A percentile compares a stretch with the other conserved stretches of the same genome.
Evolutionary conservation across 495 filamentous ascomycete genomes (phyloP).

Genomic region (Amniculicola lignicola): DNA sequence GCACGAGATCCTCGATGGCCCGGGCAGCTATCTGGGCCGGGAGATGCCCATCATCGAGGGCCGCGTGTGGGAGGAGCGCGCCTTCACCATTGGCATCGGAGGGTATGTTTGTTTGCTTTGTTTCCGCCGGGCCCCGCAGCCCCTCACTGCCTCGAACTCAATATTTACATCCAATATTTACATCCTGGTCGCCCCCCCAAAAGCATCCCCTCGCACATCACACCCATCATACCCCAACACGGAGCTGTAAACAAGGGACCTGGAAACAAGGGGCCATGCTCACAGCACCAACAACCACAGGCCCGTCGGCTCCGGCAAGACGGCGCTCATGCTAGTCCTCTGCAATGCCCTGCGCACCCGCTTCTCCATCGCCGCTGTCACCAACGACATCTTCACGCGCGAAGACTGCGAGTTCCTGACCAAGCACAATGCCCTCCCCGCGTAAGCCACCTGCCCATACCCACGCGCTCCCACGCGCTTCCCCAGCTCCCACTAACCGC

Average conservation of each 20-base stretch:
- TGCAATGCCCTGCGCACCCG: conserved; percentile 71
- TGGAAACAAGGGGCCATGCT: too few relatives aligned
- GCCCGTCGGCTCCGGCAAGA: conserved; percentile 96
- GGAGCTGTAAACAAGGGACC: not conserved
- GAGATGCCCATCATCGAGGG: conserved; percentile 91
- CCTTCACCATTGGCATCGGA: conserved; percentile 94
- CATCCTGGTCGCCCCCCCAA: too few relatives aligned
- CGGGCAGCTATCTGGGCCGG: conserved; percentile 82
- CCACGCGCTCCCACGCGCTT: not conserved
- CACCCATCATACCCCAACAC: too few relatives aligned
- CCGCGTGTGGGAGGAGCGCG: conserved; percentile 82
- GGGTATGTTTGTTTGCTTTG: too few relatives aligned
- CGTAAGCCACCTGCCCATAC: conserved; percentile 39
- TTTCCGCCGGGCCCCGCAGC: too few relatives aligned
- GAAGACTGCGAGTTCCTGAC: conserved; percentile 98
- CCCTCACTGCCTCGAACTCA: too few relatives aligned
- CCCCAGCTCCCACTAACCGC: not conserved
- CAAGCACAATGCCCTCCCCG: conserved; percentile 74
- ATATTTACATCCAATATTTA: too few relatives aligned
- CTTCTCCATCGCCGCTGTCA: conserved; percentile 89
- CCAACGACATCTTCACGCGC: conserved; percentile 97
- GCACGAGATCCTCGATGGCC: conserved; percentile 93
- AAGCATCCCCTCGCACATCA: too few relatives aligned
- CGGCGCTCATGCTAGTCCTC: conserved; percentile 88
- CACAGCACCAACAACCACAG: conserved; percentile 48